These are phyloP conservation scores for Saccharata proteae DNA, from an alignment of 2,329 filamentous ascomycete species.

Conservation along the genomic window DNA sequence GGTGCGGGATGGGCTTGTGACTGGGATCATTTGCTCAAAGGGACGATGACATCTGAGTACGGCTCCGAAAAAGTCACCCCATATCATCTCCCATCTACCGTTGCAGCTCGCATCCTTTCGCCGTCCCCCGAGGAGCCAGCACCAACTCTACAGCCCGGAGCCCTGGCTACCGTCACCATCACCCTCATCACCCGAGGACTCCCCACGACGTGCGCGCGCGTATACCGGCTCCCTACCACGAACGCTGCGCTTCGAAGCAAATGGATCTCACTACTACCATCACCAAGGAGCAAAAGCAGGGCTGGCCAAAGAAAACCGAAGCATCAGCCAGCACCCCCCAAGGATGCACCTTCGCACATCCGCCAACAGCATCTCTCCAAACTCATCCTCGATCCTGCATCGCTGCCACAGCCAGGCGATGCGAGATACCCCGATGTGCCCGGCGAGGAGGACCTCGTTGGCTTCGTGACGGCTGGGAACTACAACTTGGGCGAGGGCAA, in stretches of 20 bases:
- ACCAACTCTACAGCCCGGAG: neutral
- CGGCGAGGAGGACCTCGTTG: constrained; percentile 62
- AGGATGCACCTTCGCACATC: constrained; percentile 30
- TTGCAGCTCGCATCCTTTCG: constrained; percentile 10
- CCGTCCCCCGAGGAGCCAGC: constrained; percentile 1
- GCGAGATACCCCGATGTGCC: constrained; percentile 57
- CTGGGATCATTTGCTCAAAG: constrained; percentile 54
- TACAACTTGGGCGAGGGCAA: constrained; percentile 68
- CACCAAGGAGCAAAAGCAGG: constrained; percentile 7
- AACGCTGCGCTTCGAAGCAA: constrained; percentile 45
- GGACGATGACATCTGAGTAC: neutral
- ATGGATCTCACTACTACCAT: constrained; percentile 56
- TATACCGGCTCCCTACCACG: constrained; percentile 68
- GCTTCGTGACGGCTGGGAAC: constrained; percentile 80
- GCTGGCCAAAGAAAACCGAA: constrained; percentile 10
- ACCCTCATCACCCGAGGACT: constrained; percentile 58
- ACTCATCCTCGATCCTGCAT: constrained; percentile 31
- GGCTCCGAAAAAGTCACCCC: neutral
- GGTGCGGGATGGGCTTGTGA: constrained; percentile 75
- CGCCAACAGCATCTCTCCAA: constrained; percentile 37
- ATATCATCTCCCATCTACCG: constrained; percentile 1
- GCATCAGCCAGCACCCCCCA: constrained; percentile 16
- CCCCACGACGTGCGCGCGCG: constrained; percentile 58
- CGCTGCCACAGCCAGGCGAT: constrained; percentile 13
- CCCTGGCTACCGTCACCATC: constrained; percentile 51